Conservation (phyloP, 805 yeast genomes). For the Schizosaccharomyces lindneri region DNA sequence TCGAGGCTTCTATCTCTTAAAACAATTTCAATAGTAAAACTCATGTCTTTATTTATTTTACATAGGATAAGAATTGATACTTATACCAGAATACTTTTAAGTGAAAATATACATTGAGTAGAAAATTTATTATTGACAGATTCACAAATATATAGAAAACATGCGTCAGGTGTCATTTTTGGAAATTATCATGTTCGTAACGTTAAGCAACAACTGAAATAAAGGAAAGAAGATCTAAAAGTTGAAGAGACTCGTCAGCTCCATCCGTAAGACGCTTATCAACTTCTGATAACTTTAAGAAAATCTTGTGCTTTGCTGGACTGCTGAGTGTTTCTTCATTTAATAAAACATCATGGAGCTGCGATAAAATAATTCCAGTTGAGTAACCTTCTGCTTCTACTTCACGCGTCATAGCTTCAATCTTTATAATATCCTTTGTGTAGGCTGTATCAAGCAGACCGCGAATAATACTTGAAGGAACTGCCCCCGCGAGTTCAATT, state of each 20-base stretch:
- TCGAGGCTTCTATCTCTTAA: background rate
- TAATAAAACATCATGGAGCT: conserved; percentile 43
- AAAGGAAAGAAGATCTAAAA: conserved; percentile 29
- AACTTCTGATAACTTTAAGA: conserved; percentile 42
- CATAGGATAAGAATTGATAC: too few species aligned
- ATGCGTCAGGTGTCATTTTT: too few species aligned
- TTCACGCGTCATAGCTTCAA: conserved; percentile 22
- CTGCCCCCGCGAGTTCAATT: conserved; percentile 54
- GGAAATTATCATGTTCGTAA: too few species aligned
- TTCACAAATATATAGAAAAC: too few species aligned
- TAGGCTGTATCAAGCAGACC: conserved; percentile 18
- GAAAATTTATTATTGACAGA: too few species aligned
- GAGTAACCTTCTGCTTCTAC: conserved; percentile 50
- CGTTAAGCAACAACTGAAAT: background rate
- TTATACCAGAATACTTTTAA: too few species aligned
- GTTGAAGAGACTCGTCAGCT: conserved; percentile 65
- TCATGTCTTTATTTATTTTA: too few species aligned
- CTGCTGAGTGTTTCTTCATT: conserved; percentile 27
- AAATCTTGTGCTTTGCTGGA: conserved; percentile 35
- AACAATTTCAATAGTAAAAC: too few species aligned
- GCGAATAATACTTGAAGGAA: conserved; percentile 26
- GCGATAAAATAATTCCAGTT: conserved; percentile 43
- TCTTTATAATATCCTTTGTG: conserved; percentile 9
- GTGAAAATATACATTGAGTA: too few species aligned
- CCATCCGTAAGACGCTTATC: conserved; percentile 63